Percentiles rank a stretch among this genome's conserved stretches.
Evolutionary conservation across 495 filamentous ascomycete species (phyloP).

Genomic region (Annulohypoxylon moriforme): DNA sequence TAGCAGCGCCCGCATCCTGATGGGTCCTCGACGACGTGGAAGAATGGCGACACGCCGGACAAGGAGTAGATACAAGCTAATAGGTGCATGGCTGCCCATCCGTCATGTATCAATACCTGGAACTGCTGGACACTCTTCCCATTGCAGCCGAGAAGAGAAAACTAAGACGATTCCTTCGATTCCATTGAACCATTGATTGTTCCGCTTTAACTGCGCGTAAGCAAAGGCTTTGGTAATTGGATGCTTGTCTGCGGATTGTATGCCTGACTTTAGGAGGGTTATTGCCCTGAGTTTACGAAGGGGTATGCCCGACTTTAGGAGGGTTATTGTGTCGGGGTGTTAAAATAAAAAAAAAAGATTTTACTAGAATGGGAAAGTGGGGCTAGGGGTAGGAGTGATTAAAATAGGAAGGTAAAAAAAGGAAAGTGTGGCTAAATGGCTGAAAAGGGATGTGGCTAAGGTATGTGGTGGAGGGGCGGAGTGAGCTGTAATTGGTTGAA

Average conservation of each 20-base stretch:
- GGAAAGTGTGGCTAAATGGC: no score
- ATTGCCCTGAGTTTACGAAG: no score
- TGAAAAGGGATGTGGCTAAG: no score
- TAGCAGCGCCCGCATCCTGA: slow-evolving; percentile 35
- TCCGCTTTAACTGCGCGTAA: slow-evolving; percentile 31
- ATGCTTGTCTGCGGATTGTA: slow-evolving; percentile 27
- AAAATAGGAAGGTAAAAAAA: no score
- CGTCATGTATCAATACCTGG: slow-evolving; percentile 49
- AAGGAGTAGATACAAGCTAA: slow-evolving; percentile 47
- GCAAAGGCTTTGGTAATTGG: slow-evolving; percentile 35
- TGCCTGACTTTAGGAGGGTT: no score
- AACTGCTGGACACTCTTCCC: slow-evolving; percentile 19
- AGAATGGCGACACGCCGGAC: slow-evolving; percentile 31
- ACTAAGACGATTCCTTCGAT: slow-evolving; percentile 2
- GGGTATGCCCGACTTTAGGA: no score
- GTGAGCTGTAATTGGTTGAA: no score
- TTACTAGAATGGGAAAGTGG: no score
- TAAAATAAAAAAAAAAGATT: no score
- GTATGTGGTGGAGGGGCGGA: no score
- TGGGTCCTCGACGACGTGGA: slow-evolving; percentile 49
- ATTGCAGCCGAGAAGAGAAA: slow-evolving; percentile 28
- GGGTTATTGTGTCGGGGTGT: no score
- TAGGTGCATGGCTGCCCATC: slow-evolving; percentile 50
- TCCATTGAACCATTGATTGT: slow-evolving; percentile 15
- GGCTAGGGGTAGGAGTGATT: no score